phyloP scores from a whole-genome alignment of 345 rosid genomes.

The Ceriops zippeliana region DNA sequence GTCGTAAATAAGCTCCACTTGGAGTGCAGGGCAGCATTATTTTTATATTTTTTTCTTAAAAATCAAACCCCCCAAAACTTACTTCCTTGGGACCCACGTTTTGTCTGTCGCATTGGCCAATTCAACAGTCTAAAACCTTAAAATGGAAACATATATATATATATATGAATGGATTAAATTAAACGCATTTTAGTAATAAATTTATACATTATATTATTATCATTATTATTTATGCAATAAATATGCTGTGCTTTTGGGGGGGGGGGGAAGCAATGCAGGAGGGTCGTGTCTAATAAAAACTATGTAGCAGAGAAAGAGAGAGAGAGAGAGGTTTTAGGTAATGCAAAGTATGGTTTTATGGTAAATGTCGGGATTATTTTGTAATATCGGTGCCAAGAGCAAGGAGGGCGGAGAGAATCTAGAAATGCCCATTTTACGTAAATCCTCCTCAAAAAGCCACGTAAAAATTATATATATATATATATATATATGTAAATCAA shows the following conservation, averaged over 20 bases:
- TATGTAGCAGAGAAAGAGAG: too few species aligned
- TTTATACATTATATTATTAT: too few species aligned
- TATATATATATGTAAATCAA: not conserved
- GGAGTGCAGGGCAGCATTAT: not conserved
- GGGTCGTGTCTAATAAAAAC: too few species aligned
- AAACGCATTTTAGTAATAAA: too few species aligned
- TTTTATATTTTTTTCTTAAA: too few species aligned
- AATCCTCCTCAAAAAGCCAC: constrained; percentile 10
- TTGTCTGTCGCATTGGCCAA: constrained; percentile 14
- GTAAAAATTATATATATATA: not conserved
- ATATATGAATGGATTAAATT: too few species aligned
- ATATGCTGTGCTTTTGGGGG: not conserved
- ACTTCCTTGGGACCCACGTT: constrained; percentile 30
- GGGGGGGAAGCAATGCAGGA: not conserved
- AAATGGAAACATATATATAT: constrained; percentile 6
- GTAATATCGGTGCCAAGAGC: constrained; percentile 24
- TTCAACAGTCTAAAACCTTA: constrained; percentile 12
- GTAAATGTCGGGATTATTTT: not conserved
- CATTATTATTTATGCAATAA: too few species aligned
- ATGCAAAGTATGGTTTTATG: not conserved
- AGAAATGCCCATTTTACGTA: constrained; percentile 33
- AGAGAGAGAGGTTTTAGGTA: too few species aligned
- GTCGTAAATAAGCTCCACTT: constrained; percentile 34
- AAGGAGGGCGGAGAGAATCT: constrained; percentile 56
- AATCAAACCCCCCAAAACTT: constrained; percentile 9